These are phyloP conservation scores for Aspergillus cavernicola DNA, from an alignment of 495 filamentous ascomycete genomes.

Conservation along the genomic window DNA sequence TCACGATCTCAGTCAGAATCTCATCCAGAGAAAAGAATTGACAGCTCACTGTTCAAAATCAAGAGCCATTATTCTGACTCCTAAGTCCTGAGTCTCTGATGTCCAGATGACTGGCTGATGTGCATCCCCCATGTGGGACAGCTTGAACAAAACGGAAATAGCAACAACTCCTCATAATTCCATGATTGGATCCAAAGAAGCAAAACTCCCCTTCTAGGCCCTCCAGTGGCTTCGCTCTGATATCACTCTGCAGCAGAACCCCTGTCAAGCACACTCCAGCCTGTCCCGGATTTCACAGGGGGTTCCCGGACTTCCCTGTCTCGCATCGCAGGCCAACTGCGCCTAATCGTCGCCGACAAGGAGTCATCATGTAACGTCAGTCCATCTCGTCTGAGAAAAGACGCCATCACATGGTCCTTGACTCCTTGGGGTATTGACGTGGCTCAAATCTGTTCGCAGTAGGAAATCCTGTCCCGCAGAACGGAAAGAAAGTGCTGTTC, in stretches of 20 bases:
- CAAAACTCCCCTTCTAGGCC: conserved; percentile 8
- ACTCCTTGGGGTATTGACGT: conserved; percentile 19
- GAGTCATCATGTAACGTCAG: conserved; percentile 7
- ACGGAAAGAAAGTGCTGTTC: not conserved
- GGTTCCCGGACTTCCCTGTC: conserved; percentile 1
- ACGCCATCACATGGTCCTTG: conserved; percentile 19
- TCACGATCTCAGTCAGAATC: too few relatives aligned
- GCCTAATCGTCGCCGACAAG: not conserved
- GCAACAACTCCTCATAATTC: not conserved
- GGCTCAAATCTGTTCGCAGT: conserved; percentile 23
- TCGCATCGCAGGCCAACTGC: not conserved
- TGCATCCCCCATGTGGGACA: conserved; percentile 14
- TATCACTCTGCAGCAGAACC: conserved; percentile 6
- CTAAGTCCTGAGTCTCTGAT: too few relatives aligned
- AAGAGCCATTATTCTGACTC: too few relatives aligned
- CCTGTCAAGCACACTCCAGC: not conserved
- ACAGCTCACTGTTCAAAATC: too few relatives aligned
- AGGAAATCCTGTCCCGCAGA: conserved; percentile 13
- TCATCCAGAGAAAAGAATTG: not conserved
- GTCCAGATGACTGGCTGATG: conserved; percentile 9
- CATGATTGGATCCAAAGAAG: too few relatives aligned
- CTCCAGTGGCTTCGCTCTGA: conserved; percentile 2
- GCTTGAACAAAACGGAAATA: conserved; percentile 3
- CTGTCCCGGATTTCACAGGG: not conserved
- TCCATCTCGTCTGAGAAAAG: not conserved